Conservation (phyloP, 306 rosid species). For the Potentilla sterilis region DNA sequence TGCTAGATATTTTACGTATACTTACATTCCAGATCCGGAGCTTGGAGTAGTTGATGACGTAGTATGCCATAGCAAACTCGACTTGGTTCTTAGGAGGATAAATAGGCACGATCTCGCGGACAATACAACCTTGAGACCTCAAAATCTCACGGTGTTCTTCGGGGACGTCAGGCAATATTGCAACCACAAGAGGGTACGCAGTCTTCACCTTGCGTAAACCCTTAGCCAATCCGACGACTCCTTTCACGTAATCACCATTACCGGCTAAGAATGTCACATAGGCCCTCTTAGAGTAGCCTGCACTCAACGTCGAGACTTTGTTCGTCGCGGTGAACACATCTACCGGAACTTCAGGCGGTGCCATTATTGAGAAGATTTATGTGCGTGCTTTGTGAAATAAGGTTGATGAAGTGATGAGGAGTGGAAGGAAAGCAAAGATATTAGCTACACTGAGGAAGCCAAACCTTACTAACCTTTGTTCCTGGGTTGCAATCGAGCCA, state of each 20-base stretch:
- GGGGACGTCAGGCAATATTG: slow-evolving; percentile 62
- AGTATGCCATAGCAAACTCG: slow-evolving; percentile 65
- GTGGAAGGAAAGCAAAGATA: slow-evolving; percentile 17
- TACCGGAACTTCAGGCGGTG: slow-evolving; percentile 27
- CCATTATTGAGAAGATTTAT: slow-evolving; percentile 31
- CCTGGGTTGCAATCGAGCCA: slow-evolving; percentile 22
- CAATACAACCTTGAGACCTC: slow-evolving; percentile 50
- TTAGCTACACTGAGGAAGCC: slow-evolving; percentile 26
- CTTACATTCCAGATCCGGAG: slow-evolving; percentile 71
- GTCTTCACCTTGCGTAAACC: slow-evolving; percentile 53
- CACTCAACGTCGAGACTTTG: slow-evolving; percentile 20
- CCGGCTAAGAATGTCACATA: slow-evolving; percentile 65
- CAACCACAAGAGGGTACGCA: slow-evolving; percentile 58
- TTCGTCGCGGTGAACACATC: slow-evolving; percentile 22
- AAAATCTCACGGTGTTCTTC: slow-evolving; percentile 51
- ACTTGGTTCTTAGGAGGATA: slow-evolving; percentile 52
- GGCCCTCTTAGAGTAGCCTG: slow-evolving; percentile 36
- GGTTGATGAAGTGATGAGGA: slow-evolving; percentile 20
- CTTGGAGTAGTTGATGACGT: slow-evolving; percentile 70
- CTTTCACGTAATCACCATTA: slow-evolving; percentile 58
- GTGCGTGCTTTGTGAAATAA: neutral
- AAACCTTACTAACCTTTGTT: slow-evolving; percentile 26
- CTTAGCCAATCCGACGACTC: slow-evolving; percentile 59
- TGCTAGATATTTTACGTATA: neutral
- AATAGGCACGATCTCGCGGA: slow-evolving; percentile 55